Evolutionary conservation across 352 stramenopile species (phyloP).

Genomic region (Pelagophyceae sp.): DNA sequence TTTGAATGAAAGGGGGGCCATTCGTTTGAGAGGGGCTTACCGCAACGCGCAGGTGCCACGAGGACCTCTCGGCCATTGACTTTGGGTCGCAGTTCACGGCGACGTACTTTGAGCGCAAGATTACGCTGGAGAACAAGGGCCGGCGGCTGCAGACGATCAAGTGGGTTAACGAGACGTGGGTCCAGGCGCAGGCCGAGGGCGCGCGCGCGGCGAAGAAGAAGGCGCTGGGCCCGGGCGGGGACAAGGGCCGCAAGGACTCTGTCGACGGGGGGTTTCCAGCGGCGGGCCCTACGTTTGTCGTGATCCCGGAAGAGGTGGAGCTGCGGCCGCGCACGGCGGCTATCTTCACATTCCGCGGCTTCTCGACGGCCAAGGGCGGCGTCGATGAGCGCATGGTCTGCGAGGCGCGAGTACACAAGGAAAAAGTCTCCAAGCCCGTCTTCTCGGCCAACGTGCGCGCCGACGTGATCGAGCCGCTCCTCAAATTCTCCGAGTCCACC

Average conservation of each 20-base stretch:
- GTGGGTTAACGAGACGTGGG: constrained; percentile 74
- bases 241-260: constrained; percentile 34
- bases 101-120: constrained; percentile 71
- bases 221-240: constrained; percentile 31
- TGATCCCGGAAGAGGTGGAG: constrained; percentile 76
- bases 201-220: constrained; percentile 40
- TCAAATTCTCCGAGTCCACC: constrained; percentile 56
- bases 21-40: too few species aligned
- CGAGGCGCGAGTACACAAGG: constrained; percentile 78
- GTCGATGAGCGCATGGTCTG: constrained; percentile 73
- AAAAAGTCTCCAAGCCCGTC: constrained; percentile 71
- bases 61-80: constrained; percentile 74
- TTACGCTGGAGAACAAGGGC: constrained; percentile 87
- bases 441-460: constrained; percentile 72
- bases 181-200: constrained; percentile 40
- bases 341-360: constrained; percentile 78
- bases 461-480: constrained; percentile 75
- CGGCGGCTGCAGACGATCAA: constrained; percentile 75
- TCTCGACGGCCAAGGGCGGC: constrained; percentile 51
- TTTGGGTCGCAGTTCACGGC: constrained; percentile 81
- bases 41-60: too few species aligned
- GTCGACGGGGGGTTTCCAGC: constrained; percentile 10
- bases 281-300: constrained; percentile 64
- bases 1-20: too few species aligned
- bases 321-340: constrained; percentile 82